A percentile compares a stretch with the other conserved stretches of the same genome.
phyloP scores from a whole-genome alignment of 768 basidiomycete species.

The Filobasidium floriforme region DNA sequence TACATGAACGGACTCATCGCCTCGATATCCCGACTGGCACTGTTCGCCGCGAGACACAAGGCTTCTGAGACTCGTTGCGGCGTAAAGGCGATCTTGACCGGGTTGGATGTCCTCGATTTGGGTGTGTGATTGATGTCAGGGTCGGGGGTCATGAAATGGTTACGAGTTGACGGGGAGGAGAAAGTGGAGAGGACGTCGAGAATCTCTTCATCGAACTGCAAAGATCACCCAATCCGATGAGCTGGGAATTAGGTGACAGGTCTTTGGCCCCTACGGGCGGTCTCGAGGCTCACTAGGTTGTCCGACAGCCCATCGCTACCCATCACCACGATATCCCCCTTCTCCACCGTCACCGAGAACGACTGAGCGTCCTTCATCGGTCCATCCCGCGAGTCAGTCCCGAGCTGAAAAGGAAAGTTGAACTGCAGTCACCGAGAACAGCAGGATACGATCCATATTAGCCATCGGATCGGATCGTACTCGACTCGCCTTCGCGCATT shows the following conservation, averaged over 20 bases:
- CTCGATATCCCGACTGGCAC: conserved; percentile 32
- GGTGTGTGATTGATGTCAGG: not conserved
- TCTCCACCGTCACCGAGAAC: conserved; percentile 48
- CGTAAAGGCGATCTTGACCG: conserved; percentile 30
- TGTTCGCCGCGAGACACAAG: conserved; percentile 37
- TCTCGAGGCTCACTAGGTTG: conserved; percentile 37
- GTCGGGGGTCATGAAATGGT: conserved; percentile 6
- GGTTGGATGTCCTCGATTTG: conserved; percentile 18
- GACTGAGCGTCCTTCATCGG: conserved; percentile 61
- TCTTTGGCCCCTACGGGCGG: not conserved
- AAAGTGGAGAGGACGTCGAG: conserved; percentile 42
- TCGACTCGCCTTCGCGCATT: conserved; percentile 27
- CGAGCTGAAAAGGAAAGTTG: conserved; percentile 42
- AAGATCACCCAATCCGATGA: not conserved
- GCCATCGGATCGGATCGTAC: not conserved
- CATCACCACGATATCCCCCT: conserved; percentile 46
- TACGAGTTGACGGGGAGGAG: conserved; percentile 25
- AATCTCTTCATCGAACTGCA: conserved; percentile 44
- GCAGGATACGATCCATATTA: conserved; percentile 39
- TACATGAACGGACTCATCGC: conserved; percentile 65
- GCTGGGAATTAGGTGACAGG: not conserved
- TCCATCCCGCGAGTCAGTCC: conserved; percentile 52
- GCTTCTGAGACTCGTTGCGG: conserved; percentile 44
- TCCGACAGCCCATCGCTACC: conserved; percentile 45
- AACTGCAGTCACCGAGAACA: conserved; percentile 57